phyloP scores from a whole-genome alignment of 1,284 basidiomycete species.

The Pyrrhoderma lamaoense region DNA sequence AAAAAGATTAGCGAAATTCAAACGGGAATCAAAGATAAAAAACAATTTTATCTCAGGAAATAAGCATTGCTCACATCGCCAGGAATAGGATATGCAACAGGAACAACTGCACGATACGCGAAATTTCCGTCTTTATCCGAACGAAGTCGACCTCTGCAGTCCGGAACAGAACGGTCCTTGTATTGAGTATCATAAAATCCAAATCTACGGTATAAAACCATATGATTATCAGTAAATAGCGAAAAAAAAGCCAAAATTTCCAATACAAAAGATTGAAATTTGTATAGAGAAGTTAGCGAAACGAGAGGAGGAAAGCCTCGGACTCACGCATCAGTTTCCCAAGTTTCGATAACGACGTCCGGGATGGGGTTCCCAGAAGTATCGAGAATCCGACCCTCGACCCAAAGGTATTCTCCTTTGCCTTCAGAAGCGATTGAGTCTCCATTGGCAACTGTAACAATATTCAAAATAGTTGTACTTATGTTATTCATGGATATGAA shows the following conservation, averaged over 20 bases:
- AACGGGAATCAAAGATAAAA: too few relatives aligned
- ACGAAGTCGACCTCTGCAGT: slow-evolving; percentile 69
- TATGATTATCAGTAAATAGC: too few relatives aligned
- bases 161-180: slow-evolving; percentile 47
- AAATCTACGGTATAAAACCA: slow-evolving; percentile 18
- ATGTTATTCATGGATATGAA: slow-evolving; percentile 12
- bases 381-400: slow-evolving; percentile 63
- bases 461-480: neutral
- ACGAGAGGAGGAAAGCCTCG: neutral
- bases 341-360: slow-evolving; percentile 68
- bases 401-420: slow-evolving; percentile 77
- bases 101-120: slow-evolving; percentile 71
- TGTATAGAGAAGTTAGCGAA: neutral
- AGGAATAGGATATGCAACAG: slow-evolving; percentile 75
- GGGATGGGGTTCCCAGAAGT: slow-evolving; percentile 63
- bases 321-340: slow-evolving; percentile 78
- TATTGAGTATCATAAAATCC: slow-evolving; percentile 65
- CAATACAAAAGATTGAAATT: slow-evolving; percentile 4
- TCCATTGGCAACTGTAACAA: slow-evolving; percentile 42
- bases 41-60: too few relatives aligned
- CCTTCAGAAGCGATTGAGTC: slow-evolving; percentile 71
- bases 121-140: slow-evolving; percentile 61
- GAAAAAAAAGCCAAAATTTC: neutral
- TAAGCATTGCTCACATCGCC: slow-evolving; percentile 43
- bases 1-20: too few relatives aligned